Evolutionary conservation across 768 basidiomycete species (phyloP), one percentile per base, ranked within the genome.

Genomic region (Lentinula boryana): DNA sequence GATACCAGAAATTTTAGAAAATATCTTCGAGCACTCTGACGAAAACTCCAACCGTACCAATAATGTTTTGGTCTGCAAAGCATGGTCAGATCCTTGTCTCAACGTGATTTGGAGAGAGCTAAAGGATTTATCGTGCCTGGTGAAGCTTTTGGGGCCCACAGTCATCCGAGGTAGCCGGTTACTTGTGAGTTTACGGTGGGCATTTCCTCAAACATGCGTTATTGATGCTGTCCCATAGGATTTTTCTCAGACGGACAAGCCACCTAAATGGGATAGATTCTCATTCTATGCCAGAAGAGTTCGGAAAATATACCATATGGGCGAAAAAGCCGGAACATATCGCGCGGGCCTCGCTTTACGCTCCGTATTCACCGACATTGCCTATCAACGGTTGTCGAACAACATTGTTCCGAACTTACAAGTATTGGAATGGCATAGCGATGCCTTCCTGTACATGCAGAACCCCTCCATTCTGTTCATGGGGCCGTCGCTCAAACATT

Each of bases 71-170:
- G 53, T 55, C 21, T 55, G 53, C 36, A 55, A 55, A 40, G 5
- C 1, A 33, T 55, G 53, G 53, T 40, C 36, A 12, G 36, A 55
- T 5, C 53, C 53, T 12, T 55, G 53, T 15, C n/a, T 55, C 16
- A 55, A 55, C n/a, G 36, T 40, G 5, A 55, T 55, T 21, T 55
- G 53, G 53, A 55, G 35, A 36, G 53, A 55, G n/a, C n/a, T 55
- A n/a, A 23, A 16, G 18, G 36, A 55, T 1, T 23, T 55, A 32
- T 7, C 5, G 12, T 18, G 23, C 18, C 15, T 55, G 32, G 36
- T 38, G 15, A 55, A 40, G 36, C 53, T 52, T 2, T 33, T 52
- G 27, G 51, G 31, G 6, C 51, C 51, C 31, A 33, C 23, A 15
- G 4, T 5, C 32, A 1, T 5, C 16, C 12, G 16, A 15, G 41